phyloP scores from a whole-genome alignment of 2,329 filamentous ascomycete genomes.

The Xylaria sp. region DNA sequence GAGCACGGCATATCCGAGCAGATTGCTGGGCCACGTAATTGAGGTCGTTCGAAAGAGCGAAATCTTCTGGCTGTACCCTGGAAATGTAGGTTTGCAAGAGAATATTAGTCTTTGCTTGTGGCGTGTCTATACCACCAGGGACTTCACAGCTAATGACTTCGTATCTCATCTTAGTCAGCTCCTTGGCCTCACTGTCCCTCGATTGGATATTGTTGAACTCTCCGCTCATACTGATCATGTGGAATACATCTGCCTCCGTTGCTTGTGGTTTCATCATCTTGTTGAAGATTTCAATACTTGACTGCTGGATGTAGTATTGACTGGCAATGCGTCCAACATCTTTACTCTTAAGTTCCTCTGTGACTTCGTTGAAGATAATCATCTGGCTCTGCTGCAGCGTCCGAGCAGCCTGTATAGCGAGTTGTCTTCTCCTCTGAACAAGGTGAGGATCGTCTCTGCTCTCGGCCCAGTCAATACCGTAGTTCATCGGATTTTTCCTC shows the following conservation, averaged over 20 bases:
- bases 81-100: constrained; percentile 95
- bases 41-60: constrained; percentile 89
- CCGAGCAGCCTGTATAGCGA: constrained; percentile 88
- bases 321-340: constrained; percentile 97
- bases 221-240: constrained; percentile 97
- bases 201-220: constrained; percentile 98
- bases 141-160: constrained; percentile 82
- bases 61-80: constrained; percentile 87
- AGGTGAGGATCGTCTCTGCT: constrained; percentile 87
- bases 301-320: constrained; percentile 95
- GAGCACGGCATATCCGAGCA: constrained; percentile 88
- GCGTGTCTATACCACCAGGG: constrained; percentile 73
- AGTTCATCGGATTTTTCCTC: constrained; percentile 88
- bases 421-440: constrained; percentile 83
- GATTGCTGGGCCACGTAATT: constrained; percentile 97
- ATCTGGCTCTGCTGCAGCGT: constrained; percentile 94
- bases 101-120: constrained; percentile 96
- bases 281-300: constrained; percentile 96
- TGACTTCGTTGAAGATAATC: constrained; percentile 97
- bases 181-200: constrained; percentile 88
- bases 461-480: constrained; percentile 95
- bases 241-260: constrained; percentile 90
- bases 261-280: constrained; percentile 87
- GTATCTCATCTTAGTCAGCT: constrained; percentile 78
- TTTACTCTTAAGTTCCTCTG: constrained; percentile 91